Conservation (phyloP, 352 stramenopile species). For the Globisporangium yorkense region DNA sequence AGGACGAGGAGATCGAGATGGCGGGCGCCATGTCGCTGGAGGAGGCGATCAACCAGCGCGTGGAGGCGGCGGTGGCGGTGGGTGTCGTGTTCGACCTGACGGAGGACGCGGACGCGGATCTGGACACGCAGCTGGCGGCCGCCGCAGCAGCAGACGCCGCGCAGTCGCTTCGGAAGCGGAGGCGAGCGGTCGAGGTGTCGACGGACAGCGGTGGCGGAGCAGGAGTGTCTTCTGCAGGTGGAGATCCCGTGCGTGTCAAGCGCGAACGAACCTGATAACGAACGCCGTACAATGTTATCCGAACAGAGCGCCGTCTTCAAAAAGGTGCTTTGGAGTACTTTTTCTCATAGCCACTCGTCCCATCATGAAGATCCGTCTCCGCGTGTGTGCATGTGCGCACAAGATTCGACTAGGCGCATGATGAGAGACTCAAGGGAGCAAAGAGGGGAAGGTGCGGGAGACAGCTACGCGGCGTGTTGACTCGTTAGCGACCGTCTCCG, state of each 20-base stretch:
- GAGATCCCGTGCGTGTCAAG: conserved; percentile 8
- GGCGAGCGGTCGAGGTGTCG: conserved; percentile 6
- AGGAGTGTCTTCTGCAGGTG: neutral
- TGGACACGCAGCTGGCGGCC: conserved; percentile 25
- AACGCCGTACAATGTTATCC: neutral
- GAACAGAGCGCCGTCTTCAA: neutral
- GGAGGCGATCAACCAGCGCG: conserved; percentile 56
- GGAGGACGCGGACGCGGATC: conserved; percentile 37
- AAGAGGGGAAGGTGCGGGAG: neutral
- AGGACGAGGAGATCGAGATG: conserved; percentile 63
- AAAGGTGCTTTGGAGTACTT: no score
- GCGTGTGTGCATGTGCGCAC: no score
- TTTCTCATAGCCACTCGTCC: neutral
- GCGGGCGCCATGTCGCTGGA: conserved; percentile 68
- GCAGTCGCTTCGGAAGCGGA: conserved; percentile 27
- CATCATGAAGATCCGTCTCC: no score
- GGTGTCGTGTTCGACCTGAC: conserved; percentile 69
- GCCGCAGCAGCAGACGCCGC: conserved; percentile 14
- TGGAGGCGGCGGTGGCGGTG: conserved; percentile 39
- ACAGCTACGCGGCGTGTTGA: neutral
- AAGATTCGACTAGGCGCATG: neutral
- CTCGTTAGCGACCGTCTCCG: neutral
- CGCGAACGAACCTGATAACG: neutral
- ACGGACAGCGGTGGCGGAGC: neutral
- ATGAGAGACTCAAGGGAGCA: neutral